phyloP scores from a whole-genome alignment of 176 grass and related monocot genomes.

The Zoysia japonica region DNA sequence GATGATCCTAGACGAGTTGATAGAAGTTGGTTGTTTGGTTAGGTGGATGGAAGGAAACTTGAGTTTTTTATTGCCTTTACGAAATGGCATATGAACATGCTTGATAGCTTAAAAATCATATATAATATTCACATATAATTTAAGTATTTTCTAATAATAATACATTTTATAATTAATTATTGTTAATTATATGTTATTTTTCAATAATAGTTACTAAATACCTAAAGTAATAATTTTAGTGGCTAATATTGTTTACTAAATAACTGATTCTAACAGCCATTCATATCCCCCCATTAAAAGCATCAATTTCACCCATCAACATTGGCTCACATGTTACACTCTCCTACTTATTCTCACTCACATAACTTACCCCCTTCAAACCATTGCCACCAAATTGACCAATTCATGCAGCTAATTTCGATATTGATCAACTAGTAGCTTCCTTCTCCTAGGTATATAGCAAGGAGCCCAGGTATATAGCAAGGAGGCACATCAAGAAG shows the following conservation, averaged over 20 bases:
- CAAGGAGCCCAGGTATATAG: no score
- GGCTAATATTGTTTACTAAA: not conserved
- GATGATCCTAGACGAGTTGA: not conserved
- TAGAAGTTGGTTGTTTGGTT: no score
- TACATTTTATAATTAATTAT: not conserved
- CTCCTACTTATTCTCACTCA: not conserved
- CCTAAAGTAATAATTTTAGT: not conserved
- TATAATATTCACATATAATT: not conserved
- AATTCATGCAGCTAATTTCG: not conserved
- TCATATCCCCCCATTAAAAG: not conserved
- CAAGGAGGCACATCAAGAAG: not conserved
- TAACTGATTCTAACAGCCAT: not conserved
- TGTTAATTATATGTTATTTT: no score
- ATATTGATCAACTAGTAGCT: not conserved
- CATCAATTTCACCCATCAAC: not conserved
- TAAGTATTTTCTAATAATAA: not conserved
- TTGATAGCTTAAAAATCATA: not conserved
- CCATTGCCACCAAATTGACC: not conserved
- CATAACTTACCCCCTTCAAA: not conserved
- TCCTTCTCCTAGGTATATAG: not conserved
- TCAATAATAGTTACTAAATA: not conserved
- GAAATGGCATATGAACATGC: not conserved
- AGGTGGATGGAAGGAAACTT: not conserved
- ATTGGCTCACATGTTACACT: not conserved
- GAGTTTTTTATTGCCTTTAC: not conserved